Percentiles rank a stretch among this genome's conserved stretches.
Evolutionary conservation across 75 land plant genomes (phyloP).

Genomic region (Pseudotsuga menziesii): DNA sequence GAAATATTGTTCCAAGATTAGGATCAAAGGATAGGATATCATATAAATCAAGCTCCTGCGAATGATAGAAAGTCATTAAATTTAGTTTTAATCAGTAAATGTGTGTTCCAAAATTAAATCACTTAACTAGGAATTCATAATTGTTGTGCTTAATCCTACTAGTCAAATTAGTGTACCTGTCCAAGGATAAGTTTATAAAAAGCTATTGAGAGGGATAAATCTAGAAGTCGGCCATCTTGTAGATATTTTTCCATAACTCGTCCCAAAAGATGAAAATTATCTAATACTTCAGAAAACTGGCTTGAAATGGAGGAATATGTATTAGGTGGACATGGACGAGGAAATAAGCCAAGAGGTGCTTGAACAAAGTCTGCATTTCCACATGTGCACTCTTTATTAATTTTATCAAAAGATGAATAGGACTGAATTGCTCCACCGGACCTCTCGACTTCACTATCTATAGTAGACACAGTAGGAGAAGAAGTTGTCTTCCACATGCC

Average conservation of each 20-base stretch:
- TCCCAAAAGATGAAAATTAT: conserved; percentile 65
- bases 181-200: no score
- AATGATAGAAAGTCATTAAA: no score
- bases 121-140: no score
- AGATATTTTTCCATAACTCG: conserved; percentile 73
- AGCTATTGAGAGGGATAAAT: no score
- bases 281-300: conserved; percentile 28
- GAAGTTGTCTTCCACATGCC: conserved; percentile 60
- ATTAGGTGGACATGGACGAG: conserved; percentile 57
- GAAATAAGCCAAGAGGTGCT: conserved; percentile 67
- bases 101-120: no score
- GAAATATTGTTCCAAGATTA: conserved; percentile 46
- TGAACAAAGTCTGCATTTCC: conserved; percentile 10
- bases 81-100: no score
- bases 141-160: no score
- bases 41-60: conserved; percentile 4
- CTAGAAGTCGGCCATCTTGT: no score
- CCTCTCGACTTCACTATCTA: neutral
- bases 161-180: no score
- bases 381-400: neutral
- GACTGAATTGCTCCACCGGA: neutral
- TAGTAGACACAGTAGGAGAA: no score
- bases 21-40: conserved; percentile 77
- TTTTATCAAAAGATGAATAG: neutral
- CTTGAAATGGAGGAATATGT: neutral